phyloP scores from a whole-genome alignment of 768 basidiomycete genomes.

The Neoboletus subvelutipes region DNA sequence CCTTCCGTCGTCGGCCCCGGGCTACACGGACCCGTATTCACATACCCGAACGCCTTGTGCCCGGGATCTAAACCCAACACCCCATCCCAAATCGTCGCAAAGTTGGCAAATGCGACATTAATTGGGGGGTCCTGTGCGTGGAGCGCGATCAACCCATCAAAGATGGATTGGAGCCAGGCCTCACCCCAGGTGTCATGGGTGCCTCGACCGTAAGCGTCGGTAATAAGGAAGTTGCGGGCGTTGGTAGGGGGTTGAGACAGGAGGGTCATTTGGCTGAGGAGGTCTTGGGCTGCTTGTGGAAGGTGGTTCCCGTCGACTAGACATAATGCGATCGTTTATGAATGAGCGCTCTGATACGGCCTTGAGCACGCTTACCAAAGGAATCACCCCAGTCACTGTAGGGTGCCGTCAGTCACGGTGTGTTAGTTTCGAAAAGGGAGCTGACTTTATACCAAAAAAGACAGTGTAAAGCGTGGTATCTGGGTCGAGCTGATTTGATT shows the following conservation, averaged over 20 bases:
- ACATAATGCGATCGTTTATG: neutral
- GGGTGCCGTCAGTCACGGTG: slow-evolving; percentile 1
- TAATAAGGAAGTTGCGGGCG: slow-evolving; percentile 48
- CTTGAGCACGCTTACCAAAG: slow-evolving; percentile 29
- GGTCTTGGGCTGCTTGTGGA: slow-evolving; percentile 41
- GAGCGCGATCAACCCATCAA: slow-evolving; percentile 39
- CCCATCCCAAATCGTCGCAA: slow-evolving; percentile 50
- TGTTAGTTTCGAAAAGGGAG: neutral
- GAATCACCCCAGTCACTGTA: slow-evolving; percentile 46
- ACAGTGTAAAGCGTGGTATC: slow-evolving; percentile 48
- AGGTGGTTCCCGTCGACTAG: slow-evolving; percentile 48
- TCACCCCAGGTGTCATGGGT: slow-evolving; percentile 40
- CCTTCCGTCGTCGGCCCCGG: slow-evolving; percentile 34
- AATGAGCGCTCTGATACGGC: neutral
- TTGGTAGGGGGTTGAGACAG: slow-evolving; percentile 52
- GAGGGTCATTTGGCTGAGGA: slow-evolving; percentile 44
- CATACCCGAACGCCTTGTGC: slow-evolving; percentile 48
- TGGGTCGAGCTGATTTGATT: slow-evolving; percentile 44
- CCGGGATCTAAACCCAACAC: slow-evolving; percentile 46
- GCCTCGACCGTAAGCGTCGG: slow-evolving; percentile 53
- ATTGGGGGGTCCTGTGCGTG: slow-evolving; percentile 31
- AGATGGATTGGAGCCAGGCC: slow-evolving; percentile 47
- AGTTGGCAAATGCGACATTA: slow-evolving; percentile 47
- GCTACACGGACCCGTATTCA: slow-evolving; percentile 39
- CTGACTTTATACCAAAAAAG: slow-evolving; percentile 58